Percentiles rank a stretch among this genome's conserved stretches.
Evolutionary conservation across 208 protist species (phyloP).

Genomic region (Endotrypanum monterogeii): DNA sequence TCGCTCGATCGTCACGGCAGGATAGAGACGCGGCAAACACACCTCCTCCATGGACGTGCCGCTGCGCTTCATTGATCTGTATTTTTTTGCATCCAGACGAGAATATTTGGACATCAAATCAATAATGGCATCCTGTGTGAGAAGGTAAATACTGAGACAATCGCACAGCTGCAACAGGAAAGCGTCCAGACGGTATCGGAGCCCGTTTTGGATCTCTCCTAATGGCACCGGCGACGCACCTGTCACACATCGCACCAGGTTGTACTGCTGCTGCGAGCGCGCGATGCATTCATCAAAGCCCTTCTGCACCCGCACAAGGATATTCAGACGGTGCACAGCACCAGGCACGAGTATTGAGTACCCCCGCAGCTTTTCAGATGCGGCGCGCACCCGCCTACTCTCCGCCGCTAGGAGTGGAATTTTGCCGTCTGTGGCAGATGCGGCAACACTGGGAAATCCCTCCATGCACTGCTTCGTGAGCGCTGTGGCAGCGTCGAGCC

Average conservation of each 20-base stretch:
- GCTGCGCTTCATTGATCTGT: slow-evolving; percentile 26
- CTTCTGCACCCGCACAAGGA: slow-evolving; percentile 17
- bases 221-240: slow-evolving; percentile 32
- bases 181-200: slow-evolving; percentile 8
- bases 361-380: slow-evolving; percentile 4
- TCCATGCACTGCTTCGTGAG: slow-evolving; percentile 15
- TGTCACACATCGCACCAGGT: slow-evolving; percentile 39
- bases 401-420: slow-evolving; percentile 20
- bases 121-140: slow-evolving; percentile 10
- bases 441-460: slow-evolving; percentile 4
- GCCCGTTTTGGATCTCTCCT: slow-evolving; percentile 11
- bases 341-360: slow-evolving; percentile 15
- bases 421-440: neutral
- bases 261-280: slow-evolving; percentile 27
- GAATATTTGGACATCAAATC: slow-evolving; percentile 17
- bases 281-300: slow-evolving; percentile 7
- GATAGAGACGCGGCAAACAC: slow-evolving; percentile 21
- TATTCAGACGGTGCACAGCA: slow-evolving; percentile 29
- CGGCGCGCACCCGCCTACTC: slow-evolving; percentile 13
- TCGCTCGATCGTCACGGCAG: slow-evolving; percentile 26
- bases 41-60: slow-evolving; percentile 11
- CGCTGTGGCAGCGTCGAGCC: neutral
- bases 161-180: slow-evolving; percentile 36
- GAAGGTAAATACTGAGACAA: slow-evolving; percentile 24
- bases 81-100: slow-evolving; percentile 33